Base-by-base conservation (phyloP, 176 grass and related monocot species). In the Oryza punctata region DNA sequence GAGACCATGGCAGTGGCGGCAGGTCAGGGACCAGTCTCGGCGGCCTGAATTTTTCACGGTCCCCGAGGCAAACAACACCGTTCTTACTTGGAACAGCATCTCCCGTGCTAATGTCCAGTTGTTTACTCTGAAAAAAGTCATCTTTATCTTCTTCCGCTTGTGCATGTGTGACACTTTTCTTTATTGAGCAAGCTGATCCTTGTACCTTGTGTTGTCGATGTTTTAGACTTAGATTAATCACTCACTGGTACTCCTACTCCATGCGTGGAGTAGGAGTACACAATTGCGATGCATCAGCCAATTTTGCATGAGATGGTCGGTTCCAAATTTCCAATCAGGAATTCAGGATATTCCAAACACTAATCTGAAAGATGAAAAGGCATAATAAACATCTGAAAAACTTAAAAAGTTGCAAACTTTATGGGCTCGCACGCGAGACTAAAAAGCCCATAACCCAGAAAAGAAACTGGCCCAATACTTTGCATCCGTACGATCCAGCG, bases 361-460 rank as follows among this genome's bases (percentile, higher is more conserved):
- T 7, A 0, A 33, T 10, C 40, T 40, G 29, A 54, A 66, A 67
- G 41, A 38, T 72, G 9, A 65, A 78, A 78, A 78, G 52, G 2
- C 19, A 37, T 37, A 32, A 10, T 14, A 9, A 60, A 45, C 59
- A 66, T 16, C 70, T 16, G 18, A 27, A 6, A 29, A 54, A 72
- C 14, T 1, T 1, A 10, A 47, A 78, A 79, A 84, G 12, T 1
- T 7, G 21, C 2, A 5, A 57, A n/a, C 66, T 86, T 67, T 78
- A 60, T 46, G 83, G 66, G 73, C 67, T 67, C 45, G 21, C 83
- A 73, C 21, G 44, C 57, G 65, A 85, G 29, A 19, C 28, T 13
- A 3, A 7, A 7, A 78, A 43, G 85, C 25, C 65, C 65, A 33
- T 76, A 83, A 5, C 46, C 3, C 4, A 49, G 40, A 64, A 27